A percentile compares a stretch with the other conserved stretches of the same genome.
Conservation (phyloP, 176 grass and related monocot genomes). For the Aegilops bicornis region DNA sequence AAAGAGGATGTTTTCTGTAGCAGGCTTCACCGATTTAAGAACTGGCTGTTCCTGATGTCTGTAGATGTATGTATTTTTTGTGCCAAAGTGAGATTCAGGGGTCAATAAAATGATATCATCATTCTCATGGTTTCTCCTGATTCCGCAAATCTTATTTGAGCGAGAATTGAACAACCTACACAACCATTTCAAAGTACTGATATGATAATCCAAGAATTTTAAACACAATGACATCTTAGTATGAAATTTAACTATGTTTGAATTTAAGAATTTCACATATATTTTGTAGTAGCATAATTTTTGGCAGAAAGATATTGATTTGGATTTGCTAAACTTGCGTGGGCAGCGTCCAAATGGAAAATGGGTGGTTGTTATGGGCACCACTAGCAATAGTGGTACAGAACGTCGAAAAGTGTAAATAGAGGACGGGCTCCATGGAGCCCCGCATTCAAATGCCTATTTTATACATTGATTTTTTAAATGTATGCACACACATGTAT, state of each 20-base stretch:
- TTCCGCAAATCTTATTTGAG: neutral
- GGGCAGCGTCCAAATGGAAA: too few species aligned
- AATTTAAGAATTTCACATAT: neutral
- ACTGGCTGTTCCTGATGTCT: neutral
- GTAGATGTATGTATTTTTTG: conserved; percentile 29
- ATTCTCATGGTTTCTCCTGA: neutral
- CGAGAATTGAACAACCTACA: neutral
- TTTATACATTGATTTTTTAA: too few species aligned
- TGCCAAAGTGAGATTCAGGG: neutral
- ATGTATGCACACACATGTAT: too few species aligned
- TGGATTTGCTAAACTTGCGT: too few species aligned
- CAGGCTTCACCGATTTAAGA: neutral
- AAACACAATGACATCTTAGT: neutral
- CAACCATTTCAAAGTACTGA: neutral
- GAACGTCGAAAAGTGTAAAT: too few species aligned
- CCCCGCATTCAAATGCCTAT: too few species aligned
- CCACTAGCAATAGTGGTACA: too few species aligned
- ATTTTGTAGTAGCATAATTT: neutral
- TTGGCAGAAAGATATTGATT: too few species aligned
- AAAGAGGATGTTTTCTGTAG: neutral
- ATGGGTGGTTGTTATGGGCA: too few species aligned
- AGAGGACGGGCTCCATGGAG: too few species aligned
- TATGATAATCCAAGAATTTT: neutral
- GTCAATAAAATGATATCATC: conserved; percentile 16
- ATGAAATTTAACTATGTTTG: neutral